These are phyloP conservation scores for Xylaria venustula DNA, from an alignment of 495 filamentous ascomycete species.

Conservation along the genomic window DNA sequence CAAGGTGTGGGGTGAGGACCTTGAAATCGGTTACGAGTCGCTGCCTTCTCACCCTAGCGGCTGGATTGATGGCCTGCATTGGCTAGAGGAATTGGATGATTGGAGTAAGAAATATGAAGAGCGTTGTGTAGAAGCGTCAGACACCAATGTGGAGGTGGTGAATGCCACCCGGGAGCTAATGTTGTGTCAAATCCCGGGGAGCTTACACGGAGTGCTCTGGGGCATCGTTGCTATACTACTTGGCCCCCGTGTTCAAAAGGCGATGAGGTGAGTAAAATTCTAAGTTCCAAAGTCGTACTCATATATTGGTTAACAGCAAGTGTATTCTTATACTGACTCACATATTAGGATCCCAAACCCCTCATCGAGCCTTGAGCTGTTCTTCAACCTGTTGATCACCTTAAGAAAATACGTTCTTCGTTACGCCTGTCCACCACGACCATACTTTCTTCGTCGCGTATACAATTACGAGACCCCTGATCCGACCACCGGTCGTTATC, in stretches of 20 bases:
- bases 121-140: slow-evolving; percentile 54
- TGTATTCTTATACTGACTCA: slow-evolving; percentile 19
- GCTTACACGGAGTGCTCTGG: slow-evolving; percentile 40
- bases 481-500: background rate
- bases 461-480: background rate
- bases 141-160: slow-evolving; percentile 52
- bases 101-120: slow-evolving; percentile 57
- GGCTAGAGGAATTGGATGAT: slow-evolving; percentile 54
- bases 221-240: slow-evolving; percentile 56
- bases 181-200: slow-evolving; percentile 49
- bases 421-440: background rate
- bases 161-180: slow-evolving; percentile 55
- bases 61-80: slow-evolving; percentile 53
- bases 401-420: background rate
- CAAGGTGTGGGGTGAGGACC: slow-evolving; percentile 39
- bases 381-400: background rate
- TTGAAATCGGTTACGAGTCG: slow-evolving; percentile 39
- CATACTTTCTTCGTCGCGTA: background rate
- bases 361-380: background rate
- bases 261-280: slow-evolving; percentile 50
- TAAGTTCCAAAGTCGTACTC: too few relatives aligned
- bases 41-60: slow-evolving; percentile 33
- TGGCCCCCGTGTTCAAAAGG: slow-evolving; percentile 54
- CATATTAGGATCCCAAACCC: background rate
- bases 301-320: too few relatives aligned